These are phyloP conservation scores for Letharia columbiana DNA, from an alignment of 495 filamentous ascomycete genomes.

Conservation along the genomic window DNA sequence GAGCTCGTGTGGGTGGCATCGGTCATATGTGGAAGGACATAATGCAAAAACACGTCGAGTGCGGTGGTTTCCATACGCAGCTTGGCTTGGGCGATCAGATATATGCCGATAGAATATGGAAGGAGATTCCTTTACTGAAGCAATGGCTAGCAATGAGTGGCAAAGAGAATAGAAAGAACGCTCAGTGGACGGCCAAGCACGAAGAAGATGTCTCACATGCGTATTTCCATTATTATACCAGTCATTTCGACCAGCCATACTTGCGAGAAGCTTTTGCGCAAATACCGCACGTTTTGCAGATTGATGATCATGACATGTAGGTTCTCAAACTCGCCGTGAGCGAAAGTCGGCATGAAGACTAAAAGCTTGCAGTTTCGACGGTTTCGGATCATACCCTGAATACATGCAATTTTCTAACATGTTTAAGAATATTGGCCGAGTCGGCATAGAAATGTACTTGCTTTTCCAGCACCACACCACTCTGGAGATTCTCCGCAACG, in stretches of 20 bases:
- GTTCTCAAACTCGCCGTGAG: slow-evolving; percentile 29
- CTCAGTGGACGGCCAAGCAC: slow-evolving; percentile 82
- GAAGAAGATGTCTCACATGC: slow-evolving; percentile 93
- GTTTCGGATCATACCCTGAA: slow-evolving; percentile 94
- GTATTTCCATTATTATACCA: slow-evolving; percentile 98
- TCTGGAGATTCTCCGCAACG: slow-evolving; percentile 80
- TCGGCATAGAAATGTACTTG: slow-evolving; percentile 98
- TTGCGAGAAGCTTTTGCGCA: slow-evolving; percentile 92
- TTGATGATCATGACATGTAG: slow-evolving; percentile 98
- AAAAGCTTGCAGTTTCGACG: slow-evolving; percentile 63
- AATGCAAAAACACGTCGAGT: slow-evolving; percentile 92
- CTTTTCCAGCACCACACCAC: slow-evolving; percentile 98
- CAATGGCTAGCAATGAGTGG: slow-evolving; percentile 90
- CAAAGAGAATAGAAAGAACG: slow-evolving; percentile 83
- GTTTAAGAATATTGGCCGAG: slow-evolving; percentile 95
- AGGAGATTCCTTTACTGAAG: slow-evolving; percentile 81
- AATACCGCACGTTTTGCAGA: slow-evolving; percentile 85
- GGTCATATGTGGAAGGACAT: slow-evolving; percentile 99
- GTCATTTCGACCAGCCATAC: slow-evolving; percentile 92
- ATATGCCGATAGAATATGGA: slow-evolving; percentile 94
- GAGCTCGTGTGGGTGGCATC: slow-evolving; percentile 72
- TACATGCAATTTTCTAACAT: slow-evolving; percentile 97
- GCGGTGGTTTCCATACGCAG: slow-evolving; percentile 90
- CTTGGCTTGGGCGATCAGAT: slow-evolving; percentile 90
- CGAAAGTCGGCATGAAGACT: background rate